A percentile compares a stretch with the other conserved stretches of the same genome.
Conservation (phyloP, 2,329 filamentous ascomycete genomes). For the Neopestalotiopsis clavispora region DNA sequence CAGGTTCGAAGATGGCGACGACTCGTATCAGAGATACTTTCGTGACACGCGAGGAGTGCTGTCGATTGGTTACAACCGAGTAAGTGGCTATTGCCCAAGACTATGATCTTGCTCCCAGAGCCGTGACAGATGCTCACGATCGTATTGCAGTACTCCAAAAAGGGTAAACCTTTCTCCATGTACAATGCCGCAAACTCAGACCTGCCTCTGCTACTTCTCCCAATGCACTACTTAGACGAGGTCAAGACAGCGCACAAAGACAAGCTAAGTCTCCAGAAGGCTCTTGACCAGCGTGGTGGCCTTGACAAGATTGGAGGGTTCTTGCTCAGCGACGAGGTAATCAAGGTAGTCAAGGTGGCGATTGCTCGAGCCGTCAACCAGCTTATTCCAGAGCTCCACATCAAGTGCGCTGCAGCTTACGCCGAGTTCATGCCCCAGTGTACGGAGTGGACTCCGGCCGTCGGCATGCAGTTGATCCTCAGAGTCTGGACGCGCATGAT, state of each 20-base stretch:
- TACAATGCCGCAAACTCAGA: not conserved
- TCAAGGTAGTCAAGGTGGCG: not conserved
- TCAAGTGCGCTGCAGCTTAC: not conserved
- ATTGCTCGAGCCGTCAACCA: not conserved
- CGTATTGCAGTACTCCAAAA: not conserved
- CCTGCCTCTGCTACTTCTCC: not conserved
- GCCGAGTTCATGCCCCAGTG: not conserved
- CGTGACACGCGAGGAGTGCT: not conserved
- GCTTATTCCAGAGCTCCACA: not conserved
- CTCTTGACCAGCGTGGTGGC: not conserved
- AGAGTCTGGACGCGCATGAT: not conserved
- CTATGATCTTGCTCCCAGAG: not conserved
- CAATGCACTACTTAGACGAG: not conserved
- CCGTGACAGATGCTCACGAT: not conserved
- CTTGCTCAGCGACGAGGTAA: not conserved
- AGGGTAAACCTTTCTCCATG: not conserved
- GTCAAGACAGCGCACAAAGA: not conserved
- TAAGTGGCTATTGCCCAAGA: not conserved
- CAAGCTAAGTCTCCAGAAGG: not conserved
- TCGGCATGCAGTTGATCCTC: not conserved
- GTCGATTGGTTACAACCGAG: not conserved
- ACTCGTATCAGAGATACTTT: not conserved
- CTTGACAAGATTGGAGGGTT: not conserved
- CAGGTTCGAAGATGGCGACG: not conserved
- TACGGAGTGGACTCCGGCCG: not conserved